Evolutionary conservation across 805 yeast species (phyloP), one percentile per base, ranked within the genome.

Genomic region (Sungouiozyma intestinalis): DNA sequence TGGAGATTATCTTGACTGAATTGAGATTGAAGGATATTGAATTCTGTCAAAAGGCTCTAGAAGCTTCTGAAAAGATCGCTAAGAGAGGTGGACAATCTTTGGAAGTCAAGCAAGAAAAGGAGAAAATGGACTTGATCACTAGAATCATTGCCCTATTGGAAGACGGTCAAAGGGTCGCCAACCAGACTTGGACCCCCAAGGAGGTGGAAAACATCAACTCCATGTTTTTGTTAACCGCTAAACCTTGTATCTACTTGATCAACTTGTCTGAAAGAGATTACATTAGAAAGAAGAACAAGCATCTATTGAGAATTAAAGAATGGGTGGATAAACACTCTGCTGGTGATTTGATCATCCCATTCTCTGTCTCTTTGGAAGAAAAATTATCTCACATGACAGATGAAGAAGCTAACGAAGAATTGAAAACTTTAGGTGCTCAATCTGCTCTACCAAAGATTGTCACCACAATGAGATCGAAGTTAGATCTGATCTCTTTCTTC

Each of bases 11-110:
- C 62, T 73, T 75, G 52, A 85, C 83, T 50, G 98, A 92, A 72
- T 77, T 92, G 66, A 81, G 96, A 69, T 74, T 90, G 63, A 92
- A 92, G 71, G 98, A 92, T 68, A 87, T 92, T 54, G 98, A 92
- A 69, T 92, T 92, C 60, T 82, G 88, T 51, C 78, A 78, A 58
- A 88, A 85, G 72, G 81, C 80, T 63, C 76, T 74, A 60, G 94
- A 75, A 71, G 79, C 75, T 58, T 75, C 79, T 51, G 86, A 77
- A 63, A 85, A 80, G 72, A 75, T 79, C 65, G 81, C 84, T 64
- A 81, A 70, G 69, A 81, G 85, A 71, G 95, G 92, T 60, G 95
- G 86, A 48, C 95, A 84, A 65, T 76, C 85, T 33, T 70, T 88
- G 60, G 96, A 90, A 66, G 84, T 81, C 49, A 88, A 90, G 70